Base-by-base conservation (phyloP, 1,284 basidiomycete species). In the Heterobasidion annosum region DNA sequence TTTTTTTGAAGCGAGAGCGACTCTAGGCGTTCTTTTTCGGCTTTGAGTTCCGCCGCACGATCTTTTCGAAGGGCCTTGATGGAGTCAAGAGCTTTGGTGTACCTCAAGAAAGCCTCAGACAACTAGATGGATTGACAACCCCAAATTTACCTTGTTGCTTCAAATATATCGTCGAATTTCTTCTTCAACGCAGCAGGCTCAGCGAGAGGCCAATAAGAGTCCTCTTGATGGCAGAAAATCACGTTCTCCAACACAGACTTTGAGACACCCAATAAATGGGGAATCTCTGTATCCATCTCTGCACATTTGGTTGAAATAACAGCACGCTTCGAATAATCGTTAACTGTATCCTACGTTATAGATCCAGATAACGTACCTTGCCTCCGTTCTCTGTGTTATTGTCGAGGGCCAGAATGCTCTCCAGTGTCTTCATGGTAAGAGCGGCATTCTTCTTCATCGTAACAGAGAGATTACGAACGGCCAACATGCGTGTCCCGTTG, bases 181-280 rank as follows among this genome's bases (percentile, higher is more conserved):
- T 98, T 98, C 77, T 99, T 99, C 44, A 99, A 72, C 1, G 84
- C 81, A 0, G 91, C 76, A 0, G 96, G 91, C 64, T 99, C 97
- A 0, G 94, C 81, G 12, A 99, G 77, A 0, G 97, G 97, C 97
- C 97, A 99, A 64, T 94, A 98, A 0, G 93, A 95, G 56, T 99
- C 97, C 65, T 99, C 97, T 72, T 99, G 97, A 69, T 99, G 97
- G 70, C 97, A 99, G 66, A 99, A 99, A 57, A 99, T 98, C 64
- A 99, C 96, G 66, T 98, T 98, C 65, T 99, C 96, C 18, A 99
- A 82, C 50, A 99, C 96, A 7, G 95, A 88, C 68, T 93, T 95
- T 10, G 93, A 97, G 2, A 99, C 96, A 46, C 97, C 97, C n/a
- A 99, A 81, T 10, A 91, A 74, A 56, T 87, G 79, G 5, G 95